These are phyloP conservation scores for Suillus bovinus DNA, from an alignment of 768 basidiomycete species.

Conservation along the genomic window DNA sequence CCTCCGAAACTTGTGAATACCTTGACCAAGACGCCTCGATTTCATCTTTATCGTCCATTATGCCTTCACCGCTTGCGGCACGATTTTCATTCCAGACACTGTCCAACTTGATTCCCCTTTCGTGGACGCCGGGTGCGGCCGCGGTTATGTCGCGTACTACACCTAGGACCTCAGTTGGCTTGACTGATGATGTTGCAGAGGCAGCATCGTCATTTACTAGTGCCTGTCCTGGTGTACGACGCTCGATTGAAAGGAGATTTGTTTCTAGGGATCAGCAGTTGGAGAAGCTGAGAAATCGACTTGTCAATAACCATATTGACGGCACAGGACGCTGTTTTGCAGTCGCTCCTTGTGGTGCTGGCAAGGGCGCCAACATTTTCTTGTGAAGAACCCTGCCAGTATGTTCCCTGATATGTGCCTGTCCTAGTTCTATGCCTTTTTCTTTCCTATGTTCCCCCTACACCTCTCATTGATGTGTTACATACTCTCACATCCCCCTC, in stretches of 20 bases:
- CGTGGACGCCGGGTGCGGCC: constrained; percentile 48
- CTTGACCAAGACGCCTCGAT: constrained; percentile 29
- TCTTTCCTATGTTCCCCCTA: constrained; percentile 8
- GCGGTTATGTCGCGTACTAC: constrained; percentile 25
- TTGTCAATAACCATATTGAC: constrained; percentile 40
- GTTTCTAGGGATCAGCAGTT: constrained; percentile 69
- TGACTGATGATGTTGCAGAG: constrained; percentile 13
- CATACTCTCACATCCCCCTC: constrained; percentile 20
- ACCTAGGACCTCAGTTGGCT: constrained; percentile 18
- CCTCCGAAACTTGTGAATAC: constrained; percentile 26
- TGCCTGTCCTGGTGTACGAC: constrained; percentile 13
- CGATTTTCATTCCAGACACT: constrained; percentile 61
- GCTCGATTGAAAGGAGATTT: constrained; percentile 37
- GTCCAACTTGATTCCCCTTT: constrained; percentile 58
- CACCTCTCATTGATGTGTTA: constrained; percentile 16
- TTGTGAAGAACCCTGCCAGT: constrained; percentile 24
- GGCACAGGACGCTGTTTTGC: constrained; percentile 21
- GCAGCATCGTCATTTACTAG: constrained; percentile 14
- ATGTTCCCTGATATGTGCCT: constrained; percentile 11
- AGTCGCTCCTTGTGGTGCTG: constrained; percentile 33
- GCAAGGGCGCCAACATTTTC: constrained; percentile 23
- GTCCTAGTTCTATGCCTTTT: constrained; percentile 23
- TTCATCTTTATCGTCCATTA: constrained; percentile 47
- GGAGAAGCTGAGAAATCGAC: constrained; percentile 55
- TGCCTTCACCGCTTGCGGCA: constrained; percentile 53